Evolutionary conservation across 2,329 filamentous ascomycete species (phyloP), one percentile per base, ranked within the genome.

Genomic region (Aspergillus spinulosporus): DNA sequence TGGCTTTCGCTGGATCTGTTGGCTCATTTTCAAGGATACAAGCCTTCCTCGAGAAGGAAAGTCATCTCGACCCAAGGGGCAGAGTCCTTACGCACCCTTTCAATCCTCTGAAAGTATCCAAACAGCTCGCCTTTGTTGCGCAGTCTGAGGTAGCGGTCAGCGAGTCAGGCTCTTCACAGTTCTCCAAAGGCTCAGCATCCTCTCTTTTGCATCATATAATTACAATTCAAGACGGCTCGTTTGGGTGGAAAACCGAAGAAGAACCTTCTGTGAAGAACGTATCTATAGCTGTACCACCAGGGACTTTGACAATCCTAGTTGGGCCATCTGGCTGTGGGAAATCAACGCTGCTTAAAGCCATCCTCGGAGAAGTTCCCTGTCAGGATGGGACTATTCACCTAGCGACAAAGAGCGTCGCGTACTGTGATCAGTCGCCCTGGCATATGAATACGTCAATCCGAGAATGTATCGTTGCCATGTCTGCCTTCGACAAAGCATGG

Each of bases 321-420:
- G 80, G 80, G 12, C 79, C 80, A 12, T 77, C 80, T 21, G 80
- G 78, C 4, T 81, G 76, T 57, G 81, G 80, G 3, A 83, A 83
- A 57, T 81, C 80, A 15, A 81, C 79, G 3, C 63, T 83, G 3
- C 69, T 79, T 4, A 77, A 78, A 55, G 70, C 72, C 14, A 62
- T 80, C n/a, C 70, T 80, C 0, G 76, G 78, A 26, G 78, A 80
- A 56, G 68, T 75, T 0, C 69, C 72, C 2, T 68, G 65, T 28
- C 50, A 67, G 3, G 54, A 63, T 15, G 77, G 76, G 14, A 66
- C 61, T 4, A 64, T 76, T n/a, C 62, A 69, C 9, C 46, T 74
- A 21, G 59, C 66, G 0, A 66, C 68, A 1, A 46, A 64, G 4
- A 69, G 69, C 42, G 64, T 76, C 14, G 74, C 75, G 4, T 78